A percentile compares a stretch with the other conserved stretches of the same genome.
Evolutionary conservation across 2,329 filamentous ascomycete genomes (phyloP).

Genomic region (Alternaria angustiovoidea): DNA sequence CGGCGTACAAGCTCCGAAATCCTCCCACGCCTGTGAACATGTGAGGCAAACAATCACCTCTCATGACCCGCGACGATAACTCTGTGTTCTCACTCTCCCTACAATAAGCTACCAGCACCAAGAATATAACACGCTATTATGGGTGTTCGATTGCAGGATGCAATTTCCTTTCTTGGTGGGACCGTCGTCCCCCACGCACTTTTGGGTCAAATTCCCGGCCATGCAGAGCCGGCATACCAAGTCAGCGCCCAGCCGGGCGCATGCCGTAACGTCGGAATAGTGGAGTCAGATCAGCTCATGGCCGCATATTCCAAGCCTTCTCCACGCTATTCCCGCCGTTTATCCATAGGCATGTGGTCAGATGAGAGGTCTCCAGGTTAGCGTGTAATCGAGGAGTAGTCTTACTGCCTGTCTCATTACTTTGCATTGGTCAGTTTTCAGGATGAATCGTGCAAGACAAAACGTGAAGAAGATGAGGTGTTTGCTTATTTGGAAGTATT

Average conservation of each 20-base stretch:
- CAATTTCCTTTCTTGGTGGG: neutral
- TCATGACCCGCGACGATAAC: neutral
- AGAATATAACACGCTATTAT: neutral
- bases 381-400: neutral
- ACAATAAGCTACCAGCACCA: neutral
- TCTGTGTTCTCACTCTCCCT: neutral
- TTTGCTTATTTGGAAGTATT: neutral
- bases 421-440: neutral
- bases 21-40: neutral
- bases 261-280: conserved; percentile 11
- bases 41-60: neutral
- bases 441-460: neutral
- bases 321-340: neutral
- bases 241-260: conserved; percentile 6
- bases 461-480: neutral
- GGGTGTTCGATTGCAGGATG: neutral
- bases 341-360: conserved; percentile 2
- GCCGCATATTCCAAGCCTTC: conserved; percentile 14
- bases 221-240: neutral
- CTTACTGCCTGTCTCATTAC: neutral
- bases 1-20: neutral
- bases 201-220: neutral
- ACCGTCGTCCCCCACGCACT: neutral
- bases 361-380: neutral
- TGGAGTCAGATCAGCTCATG: conserved; percentile 15